phyloP scores from a whole-genome alignment of 306 rosid genomes.

The Aeschynomene evenia region DNA sequence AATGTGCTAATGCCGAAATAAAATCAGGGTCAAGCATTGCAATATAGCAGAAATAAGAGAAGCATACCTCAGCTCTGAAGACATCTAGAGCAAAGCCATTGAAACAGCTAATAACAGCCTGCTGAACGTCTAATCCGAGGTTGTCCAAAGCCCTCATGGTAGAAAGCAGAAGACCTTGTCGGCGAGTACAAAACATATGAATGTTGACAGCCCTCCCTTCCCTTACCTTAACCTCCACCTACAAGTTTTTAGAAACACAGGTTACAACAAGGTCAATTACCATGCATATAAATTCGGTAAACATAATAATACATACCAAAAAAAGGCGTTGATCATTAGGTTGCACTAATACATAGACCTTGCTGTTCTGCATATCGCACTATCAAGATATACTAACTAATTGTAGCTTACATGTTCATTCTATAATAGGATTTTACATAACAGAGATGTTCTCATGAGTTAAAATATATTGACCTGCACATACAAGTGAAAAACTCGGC shows the following conservation, averaged over 20 bases:
- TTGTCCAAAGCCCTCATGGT: conserved; percentile 86
- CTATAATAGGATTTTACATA: background rate
- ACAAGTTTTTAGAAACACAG: conserved; percentile 28
- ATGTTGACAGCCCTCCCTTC: conserved; percentile 96
- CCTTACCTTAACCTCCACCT: conserved; percentile 88
- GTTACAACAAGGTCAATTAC: conserved; percentile 13
- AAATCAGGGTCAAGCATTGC: conserved; percentile 16
- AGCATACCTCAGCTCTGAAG: conserved; percentile 87
- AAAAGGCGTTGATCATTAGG: background rate
- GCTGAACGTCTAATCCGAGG: conserved; percentile 95
- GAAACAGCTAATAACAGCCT: conserved; percentile 97
- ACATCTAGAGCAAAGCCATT: conserved; percentile 95
- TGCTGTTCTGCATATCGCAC: background rate
- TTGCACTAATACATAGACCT: background rate
- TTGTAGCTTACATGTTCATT: background rate
- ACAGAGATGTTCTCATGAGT: background rate
- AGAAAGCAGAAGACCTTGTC: conserved; percentile 91
- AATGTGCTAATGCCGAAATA: conserved; percentile 1
- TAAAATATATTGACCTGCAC: background rate
- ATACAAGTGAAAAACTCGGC: background rate
- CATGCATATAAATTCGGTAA: conserved; percentile 10
- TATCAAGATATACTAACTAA: background rate
- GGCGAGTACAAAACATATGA: conserved; percentile 92
- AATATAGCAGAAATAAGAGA: background rate
- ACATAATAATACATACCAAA: background rate